Conservation (phyloP, 2,329 filamentous ascomycete genomes). For the Exophiala lecanii-corni region DNA sequence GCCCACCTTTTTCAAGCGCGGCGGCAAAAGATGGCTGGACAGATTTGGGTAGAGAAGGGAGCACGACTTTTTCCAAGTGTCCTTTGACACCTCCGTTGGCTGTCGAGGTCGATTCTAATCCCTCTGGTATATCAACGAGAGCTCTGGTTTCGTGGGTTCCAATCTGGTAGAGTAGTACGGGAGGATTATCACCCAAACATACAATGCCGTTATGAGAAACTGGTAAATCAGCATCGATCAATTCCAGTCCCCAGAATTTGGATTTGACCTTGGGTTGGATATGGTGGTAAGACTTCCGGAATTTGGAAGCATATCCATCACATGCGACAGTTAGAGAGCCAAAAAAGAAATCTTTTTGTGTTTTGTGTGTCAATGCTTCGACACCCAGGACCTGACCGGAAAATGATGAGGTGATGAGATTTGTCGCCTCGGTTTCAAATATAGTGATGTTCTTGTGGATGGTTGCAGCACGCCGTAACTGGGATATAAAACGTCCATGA, state of each 20-base stretch:
- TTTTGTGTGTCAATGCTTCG: constrained; percentile 62
- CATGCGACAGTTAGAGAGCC: constrained; percentile 81
- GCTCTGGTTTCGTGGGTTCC: constrained; percentile 89
- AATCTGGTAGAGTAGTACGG: constrained; percentile 93
- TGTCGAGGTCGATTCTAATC: constrained; percentile 66
- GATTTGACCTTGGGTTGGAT: constrained; percentile 66
- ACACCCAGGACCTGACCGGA: constrained; percentile 76
- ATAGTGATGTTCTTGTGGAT: constrained; percentile 79
- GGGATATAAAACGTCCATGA: constrained; percentile 86
- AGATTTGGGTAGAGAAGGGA: constrained; percentile 68
- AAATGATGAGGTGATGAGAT: constrained; percentile 65
- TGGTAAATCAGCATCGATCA: constrained; percentile 80
- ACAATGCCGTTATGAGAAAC: constrained; percentile 77
- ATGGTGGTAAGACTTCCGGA: constrained; percentile 72
- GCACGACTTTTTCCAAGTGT: constrained; percentile 73
- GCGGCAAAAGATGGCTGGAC: constrained; percentile 69
- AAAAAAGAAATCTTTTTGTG: constrained; percentile 72
- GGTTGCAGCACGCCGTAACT: constrained; percentile 70
- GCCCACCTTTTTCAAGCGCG: constrained; percentile 71
- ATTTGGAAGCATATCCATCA: constrained; percentile 89
- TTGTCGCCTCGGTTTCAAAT: constrained; percentile 80
- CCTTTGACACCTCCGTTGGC: constrained; percentile 76
- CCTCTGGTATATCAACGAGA: constrained; percentile 79
- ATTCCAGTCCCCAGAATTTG: constrained; percentile 90
- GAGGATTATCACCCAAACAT: constrained; percentile 70